Evolutionary conservation across 2,329 filamentous ascomycete genomes (phyloP).

Genomic region (Talaromyces sp.): DNA sequence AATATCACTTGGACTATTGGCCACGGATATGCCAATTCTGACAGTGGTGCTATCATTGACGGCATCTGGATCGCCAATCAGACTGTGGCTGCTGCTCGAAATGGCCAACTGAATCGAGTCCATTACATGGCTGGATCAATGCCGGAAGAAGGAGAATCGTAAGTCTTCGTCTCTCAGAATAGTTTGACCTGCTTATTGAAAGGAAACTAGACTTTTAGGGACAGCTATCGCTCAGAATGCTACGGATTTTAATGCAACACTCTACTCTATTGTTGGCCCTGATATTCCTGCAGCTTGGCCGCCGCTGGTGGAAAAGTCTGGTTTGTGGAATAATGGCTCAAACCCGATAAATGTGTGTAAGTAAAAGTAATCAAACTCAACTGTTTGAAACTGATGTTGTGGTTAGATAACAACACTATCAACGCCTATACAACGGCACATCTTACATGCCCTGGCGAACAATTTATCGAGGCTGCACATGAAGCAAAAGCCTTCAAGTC

Average conservation of each 20-base stretch:
- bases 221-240: slow-evolving; percentile 5
- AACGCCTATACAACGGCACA: slow-evolving; percentile 6
- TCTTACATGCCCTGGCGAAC: slow-evolving; percentile 6
- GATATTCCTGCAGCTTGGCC: neutral
- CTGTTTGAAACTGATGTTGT: neutral
- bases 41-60: slow-evolving; percentile 4
- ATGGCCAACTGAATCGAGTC: slow-evolving; percentile 2
- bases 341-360: neutral
- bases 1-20: neutral
- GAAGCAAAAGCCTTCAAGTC: no score
- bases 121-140: slow-evolving; percentile 8
- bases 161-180: no score
- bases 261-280: neutral
- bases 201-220: neutral
- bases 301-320: neutral
- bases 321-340: neutral
- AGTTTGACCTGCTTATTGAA: no score
- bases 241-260: neutral
- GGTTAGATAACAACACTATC: slow-evolving; percentile 2
- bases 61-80: slow-evolving; percentile 4
- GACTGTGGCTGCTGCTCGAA: neutral
- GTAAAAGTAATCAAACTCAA: neutral
- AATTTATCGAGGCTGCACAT: neutral
- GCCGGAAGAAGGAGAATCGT: slow-evolving; percentile 10
- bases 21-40: neutral